phyloP scores from a whole-genome alignment of 2,329 filamentous ascomycete genomes.

The Fusarium falciforme region DNA sequence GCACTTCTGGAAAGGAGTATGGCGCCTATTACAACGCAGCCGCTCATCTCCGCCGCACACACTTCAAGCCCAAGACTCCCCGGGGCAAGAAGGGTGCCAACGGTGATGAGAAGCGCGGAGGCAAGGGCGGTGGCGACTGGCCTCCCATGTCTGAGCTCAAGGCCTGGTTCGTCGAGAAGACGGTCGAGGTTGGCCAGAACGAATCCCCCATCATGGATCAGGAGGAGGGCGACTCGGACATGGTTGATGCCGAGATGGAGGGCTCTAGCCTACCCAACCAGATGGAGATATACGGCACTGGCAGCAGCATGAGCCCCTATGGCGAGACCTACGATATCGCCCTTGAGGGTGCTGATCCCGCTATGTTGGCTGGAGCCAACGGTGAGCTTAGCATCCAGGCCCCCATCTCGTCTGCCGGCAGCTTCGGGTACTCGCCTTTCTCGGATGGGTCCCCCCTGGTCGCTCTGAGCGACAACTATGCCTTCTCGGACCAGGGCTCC shows the following conservation, averaged over 20 bases:
- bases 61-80: conserved; percentile 77
- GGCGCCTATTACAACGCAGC: conserved; percentile 95
- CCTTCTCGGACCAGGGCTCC: conserved; percentile 40
- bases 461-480: conserved; percentile 38
- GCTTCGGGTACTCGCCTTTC: conserved; percentile 39
- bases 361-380: conserved; percentile 33
- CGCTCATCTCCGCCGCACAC: conserved; percentile 86
- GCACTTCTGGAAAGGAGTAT: conserved; percentile 80
- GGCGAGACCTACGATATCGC: conserved; percentile 39
- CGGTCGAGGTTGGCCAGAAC: conserved; percentile 55
- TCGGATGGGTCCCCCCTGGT: conserved; percentile 38
- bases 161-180: conserved; percentile 69
- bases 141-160: conserved; percentile 48
- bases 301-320: conserved; percentile 35
- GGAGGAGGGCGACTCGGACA: conserved; percentile 47
- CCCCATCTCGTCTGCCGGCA: conserved; percentile 41
- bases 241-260: conserved; percentile 35
- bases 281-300: conserved; percentile 41
- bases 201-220: conserved; percentile 49
- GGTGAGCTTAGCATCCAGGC: conserved; percentile 32
- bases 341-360: conserved; percentile 33
- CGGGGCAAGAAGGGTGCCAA: conserved; percentile 57
- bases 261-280: conserved; percentile 24
- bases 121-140: conserved; percentile 51
- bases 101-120: conserved; percentile 62